A percentile compares a stretch with the other conserved stretches of the same genome.
These are phyloP conservation scores for Calonectria ilicicola DNA, from an alignment of 2,329 filamentous ascomycete species.

Conservation along the genomic window DNA sequence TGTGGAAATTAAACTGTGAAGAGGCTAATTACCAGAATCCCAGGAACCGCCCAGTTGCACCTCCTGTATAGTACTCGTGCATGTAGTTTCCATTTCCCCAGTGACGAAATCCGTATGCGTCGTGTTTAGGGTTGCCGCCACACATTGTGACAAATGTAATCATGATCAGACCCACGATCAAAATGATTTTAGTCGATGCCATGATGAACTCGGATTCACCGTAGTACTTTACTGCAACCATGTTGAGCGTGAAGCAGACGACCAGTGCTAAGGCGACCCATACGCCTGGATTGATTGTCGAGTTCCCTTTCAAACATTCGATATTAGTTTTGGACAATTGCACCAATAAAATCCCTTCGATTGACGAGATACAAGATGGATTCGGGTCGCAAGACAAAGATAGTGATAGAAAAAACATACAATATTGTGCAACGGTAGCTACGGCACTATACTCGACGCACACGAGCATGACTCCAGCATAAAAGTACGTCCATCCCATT, in stretches of 20 bases:
- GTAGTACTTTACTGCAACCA: conserved; percentile 54
- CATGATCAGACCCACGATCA: conserved; percentile 63
- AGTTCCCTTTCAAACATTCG: neutral
- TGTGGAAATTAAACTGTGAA: accelerated
- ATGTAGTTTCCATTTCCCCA: conserved; percentile 51
- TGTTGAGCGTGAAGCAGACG: conserved; percentile 57
- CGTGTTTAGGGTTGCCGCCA: conserved; percentile 72
- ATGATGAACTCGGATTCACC: conserved; percentile 62
- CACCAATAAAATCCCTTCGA: neutral
- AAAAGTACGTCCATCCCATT: conserved; percentile 61
- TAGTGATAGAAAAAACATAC: conserved; percentile 40
- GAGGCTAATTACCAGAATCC: conserved; percentile 54
- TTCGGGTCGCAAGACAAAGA: no score
- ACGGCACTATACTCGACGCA: conserved; percentile 55
- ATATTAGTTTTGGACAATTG: neutral
- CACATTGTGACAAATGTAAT: conserved; percentile 76
- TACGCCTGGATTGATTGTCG: conserved; percentile 52
- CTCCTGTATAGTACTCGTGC: conserved; percentile 48
- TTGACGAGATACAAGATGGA: no score
- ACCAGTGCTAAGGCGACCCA: conserved; percentile 60
- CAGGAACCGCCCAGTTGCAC: conserved; percentile 69
- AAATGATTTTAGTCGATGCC: conserved; percentile 61
- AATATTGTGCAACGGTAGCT: conserved; percentile 55
- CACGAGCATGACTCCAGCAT: conserved; percentile 54
- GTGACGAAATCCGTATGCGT: conserved; percentile 70